These are phyloP conservation scores for Heimioporus sp. DNA, from an alignment of 768 basidiomycete genomes.

Conservation along the genomic window DNA sequence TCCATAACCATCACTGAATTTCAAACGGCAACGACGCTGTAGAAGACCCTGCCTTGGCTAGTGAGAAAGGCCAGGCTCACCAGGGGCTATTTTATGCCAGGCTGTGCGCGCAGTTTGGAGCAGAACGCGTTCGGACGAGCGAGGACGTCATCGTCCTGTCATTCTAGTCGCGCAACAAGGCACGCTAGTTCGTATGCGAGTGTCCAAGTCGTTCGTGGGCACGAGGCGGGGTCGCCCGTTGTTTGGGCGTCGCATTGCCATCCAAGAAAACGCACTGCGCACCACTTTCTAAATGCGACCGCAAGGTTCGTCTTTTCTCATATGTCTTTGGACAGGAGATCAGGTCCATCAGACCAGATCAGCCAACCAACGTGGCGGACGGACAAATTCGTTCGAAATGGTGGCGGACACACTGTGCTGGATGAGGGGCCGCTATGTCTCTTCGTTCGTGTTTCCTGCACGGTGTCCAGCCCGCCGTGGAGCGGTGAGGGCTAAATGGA, in stretches of 20 bases:
- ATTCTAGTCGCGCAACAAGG: background rate
- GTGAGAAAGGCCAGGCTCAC: background rate
- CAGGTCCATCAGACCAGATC: slow-evolving; percentile 8
- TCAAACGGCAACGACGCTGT: slow-evolving; percentile 8
- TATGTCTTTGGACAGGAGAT: slow-evolving; percentile 3
- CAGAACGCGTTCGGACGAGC: background rate
- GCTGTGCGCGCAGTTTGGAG: background rate
- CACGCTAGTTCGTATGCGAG: background rate
- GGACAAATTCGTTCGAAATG: slow-evolving; percentile 11
- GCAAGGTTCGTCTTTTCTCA: slow-evolving; percentile 18
- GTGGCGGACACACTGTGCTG: slow-evolving; percentile 2
- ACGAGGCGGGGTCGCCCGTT: slow-evolving; percentile 11
- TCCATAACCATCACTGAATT: slow-evolving; percentile 29
- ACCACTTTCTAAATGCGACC: slow-evolving; percentile 5
- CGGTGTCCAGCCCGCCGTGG: slow-evolving; percentile 20
- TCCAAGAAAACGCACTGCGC: background rate
- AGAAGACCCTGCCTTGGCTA: background rate
- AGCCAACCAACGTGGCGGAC: slow-evolving; percentile 14
- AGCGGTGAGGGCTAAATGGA: slow-evolving; percentile 10
- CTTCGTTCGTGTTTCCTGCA: slow-evolving; percentile 18
- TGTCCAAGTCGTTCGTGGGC: background rate
- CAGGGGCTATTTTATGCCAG: background rate
- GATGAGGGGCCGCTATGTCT: slow-evolving; percentile 5
- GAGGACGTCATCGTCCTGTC: slow-evolving; percentile 1
- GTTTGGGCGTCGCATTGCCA: slow-evolving; percentile 4